Conservation (phyloP, 2,329 filamentous ascomycete genomes). For the Emmonsiellopsis sp. region DNA sequence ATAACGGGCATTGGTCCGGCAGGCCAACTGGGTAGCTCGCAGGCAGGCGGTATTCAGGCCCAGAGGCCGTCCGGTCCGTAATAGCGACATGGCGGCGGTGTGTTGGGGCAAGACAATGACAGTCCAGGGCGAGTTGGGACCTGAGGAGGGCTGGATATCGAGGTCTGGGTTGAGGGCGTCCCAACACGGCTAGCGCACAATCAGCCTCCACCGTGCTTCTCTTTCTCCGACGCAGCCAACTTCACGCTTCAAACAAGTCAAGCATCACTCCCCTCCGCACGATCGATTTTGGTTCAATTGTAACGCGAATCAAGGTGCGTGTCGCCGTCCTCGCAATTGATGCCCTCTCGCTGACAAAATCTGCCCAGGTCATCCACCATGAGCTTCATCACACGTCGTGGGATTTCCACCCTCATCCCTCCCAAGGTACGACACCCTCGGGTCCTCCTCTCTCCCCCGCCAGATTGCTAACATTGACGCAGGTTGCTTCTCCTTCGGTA, state of each 20-base stretch:
- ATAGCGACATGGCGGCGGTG: slow-evolving; percentile 51
- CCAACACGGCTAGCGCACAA: slow-evolving; percentile 26
- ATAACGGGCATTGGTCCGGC: slow-evolving; percentile 28
- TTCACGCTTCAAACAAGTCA: slow-evolving; percentile 1
- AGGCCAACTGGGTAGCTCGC: slow-evolving; percentile 21
- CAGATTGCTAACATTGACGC: slow-evolving; percentile 31
- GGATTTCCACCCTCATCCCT: slow-evolving; percentile 95
- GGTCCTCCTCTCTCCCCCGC: neutral
- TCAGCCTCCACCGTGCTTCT: slow-evolving; percentile 18
- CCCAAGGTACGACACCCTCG: slow-evolving; percentile 65
- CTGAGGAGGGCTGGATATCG: neutral
- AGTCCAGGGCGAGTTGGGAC: too few species aligned
- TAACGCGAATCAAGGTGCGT: slow-evolving; percentile 22
- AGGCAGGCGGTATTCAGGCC: slow-evolving; percentile 22
- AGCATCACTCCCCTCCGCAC: slow-evolving; percentile 18
- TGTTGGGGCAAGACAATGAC: slow-evolving; percentile 7
- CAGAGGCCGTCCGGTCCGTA: slow-evolving; percentile 42
- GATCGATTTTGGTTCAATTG: slow-evolving; percentile 25
- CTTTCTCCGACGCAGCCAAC: neutral
- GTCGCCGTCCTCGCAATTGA: neutral
- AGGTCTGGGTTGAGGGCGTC: slow-evolving; percentile 5
- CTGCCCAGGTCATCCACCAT: slow-evolving; percentile 50
- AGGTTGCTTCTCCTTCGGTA: slow-evolving; percentile 82
- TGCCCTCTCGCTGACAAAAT: neutral
- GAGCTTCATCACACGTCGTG: slow-evolving; percentile 85